A percentile compares a stretch with the other conserved stretches of the same genome.
phyloP scores from a whole-genome alignment of 768 basidiomycete species.

The Termitomyces eurrhizus region DNA sequence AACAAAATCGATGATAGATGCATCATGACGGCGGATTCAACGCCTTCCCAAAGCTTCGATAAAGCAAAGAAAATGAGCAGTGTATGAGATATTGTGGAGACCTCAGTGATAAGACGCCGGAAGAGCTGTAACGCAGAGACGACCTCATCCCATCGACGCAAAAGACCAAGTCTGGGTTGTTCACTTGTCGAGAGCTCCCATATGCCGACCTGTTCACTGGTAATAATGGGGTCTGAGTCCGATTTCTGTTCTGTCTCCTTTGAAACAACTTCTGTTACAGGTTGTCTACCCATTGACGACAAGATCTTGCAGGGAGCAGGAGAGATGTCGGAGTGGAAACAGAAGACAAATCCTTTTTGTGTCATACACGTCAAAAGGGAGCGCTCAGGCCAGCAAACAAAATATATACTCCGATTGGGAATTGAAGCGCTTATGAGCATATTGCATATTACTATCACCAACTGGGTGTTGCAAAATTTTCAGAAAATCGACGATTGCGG shows the following conservation, averaged over 20 bases:
- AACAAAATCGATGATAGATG: conserved; percentile 22
- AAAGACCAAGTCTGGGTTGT: conserved; percentile 5
- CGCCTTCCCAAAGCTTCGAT: conserved; percentile 20
- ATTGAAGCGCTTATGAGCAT: no score
- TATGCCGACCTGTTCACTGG: conserved; percentile 19
- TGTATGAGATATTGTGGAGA: conserved; percentile 18
- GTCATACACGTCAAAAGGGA: not conserved
- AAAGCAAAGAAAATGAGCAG: conserved; percentile 21
- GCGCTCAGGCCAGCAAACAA: not conserved
- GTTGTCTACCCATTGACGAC: not conserved
- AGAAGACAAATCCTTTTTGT: not conserved
- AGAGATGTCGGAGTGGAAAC: not conserved
- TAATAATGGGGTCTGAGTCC: not conserved
- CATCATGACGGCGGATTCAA: conserved; percentile 23
- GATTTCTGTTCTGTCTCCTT: not conserved
- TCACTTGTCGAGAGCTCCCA: conserved; percentile 16
- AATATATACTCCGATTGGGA: not conserved
- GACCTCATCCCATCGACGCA: conserved; percentile 6
- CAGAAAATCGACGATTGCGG: no score
- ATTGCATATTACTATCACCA: no score
- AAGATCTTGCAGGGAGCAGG: no score
- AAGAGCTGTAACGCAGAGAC: conserved; percentile 16
- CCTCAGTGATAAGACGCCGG: conserved; percentile 19
- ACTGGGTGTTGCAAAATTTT: no score
- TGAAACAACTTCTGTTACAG: not conserved